Conservation (phyloP, 139 green algal species). For the Chlamydomonas incerta region DNA sequence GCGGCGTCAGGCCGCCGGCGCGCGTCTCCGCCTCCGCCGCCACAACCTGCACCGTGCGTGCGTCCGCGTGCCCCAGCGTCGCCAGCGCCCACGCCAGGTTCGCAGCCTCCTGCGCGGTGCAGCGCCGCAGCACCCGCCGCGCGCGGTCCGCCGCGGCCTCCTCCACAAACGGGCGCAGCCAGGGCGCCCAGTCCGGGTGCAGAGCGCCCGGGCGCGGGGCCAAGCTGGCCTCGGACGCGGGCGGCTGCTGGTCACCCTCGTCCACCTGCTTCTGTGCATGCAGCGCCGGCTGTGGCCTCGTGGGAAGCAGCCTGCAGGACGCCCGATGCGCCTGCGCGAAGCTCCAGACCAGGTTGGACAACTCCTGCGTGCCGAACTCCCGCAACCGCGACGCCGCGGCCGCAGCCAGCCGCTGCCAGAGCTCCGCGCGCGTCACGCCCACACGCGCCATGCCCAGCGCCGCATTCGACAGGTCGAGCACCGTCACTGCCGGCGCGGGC, state of each 20-base stretch:
- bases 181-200: conserved; percentile 1
- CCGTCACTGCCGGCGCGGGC: too few relatives aligned
- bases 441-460: conserved; percentile 21
- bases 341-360: conserved; percentile 51
- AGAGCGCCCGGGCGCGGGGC: neutral
- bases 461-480: neutral
- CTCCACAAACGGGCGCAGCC: conserved; percentile 1
- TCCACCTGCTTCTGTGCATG: neutral
- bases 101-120: neutral
- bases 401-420: conserved; percentile 33
- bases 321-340: conserved; percentile 19
- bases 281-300: neutral
- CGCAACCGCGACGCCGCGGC: neutral
- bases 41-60: neutral
- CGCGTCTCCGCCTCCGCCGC: conserved; percentile 11
- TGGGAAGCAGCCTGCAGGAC: neutral
- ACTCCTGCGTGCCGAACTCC: conserved; percentile 28
- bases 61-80: conserved; percentile 5
- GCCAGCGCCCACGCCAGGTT: conserved; percentile 32
- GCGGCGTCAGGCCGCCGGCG: neutral
- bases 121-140: neutral
- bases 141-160: neutral
- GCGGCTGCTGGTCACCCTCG: too few relatives aligned
- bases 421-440: neutral
- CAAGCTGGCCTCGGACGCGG: neutral